Percentiles rank a stretch among this genome's conserved stretches.
Evolutionary conservation across 2,329 filamentous ascomycete species (phyloP).

Genomic region (Zasmidium cellare): DNA sequence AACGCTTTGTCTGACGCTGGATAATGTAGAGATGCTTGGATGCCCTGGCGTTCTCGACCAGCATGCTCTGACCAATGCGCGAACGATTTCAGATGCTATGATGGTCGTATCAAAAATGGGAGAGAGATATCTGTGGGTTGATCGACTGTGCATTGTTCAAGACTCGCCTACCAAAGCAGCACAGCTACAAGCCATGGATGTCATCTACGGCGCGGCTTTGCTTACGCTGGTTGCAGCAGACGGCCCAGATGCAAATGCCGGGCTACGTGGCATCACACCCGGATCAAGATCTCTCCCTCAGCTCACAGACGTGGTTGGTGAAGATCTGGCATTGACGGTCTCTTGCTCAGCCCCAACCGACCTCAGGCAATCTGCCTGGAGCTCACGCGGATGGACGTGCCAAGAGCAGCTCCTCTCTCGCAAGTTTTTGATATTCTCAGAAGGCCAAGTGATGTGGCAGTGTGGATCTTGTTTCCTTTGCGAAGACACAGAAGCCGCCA

Average conservation of each 20-base stretch:
- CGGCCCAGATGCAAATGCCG: background rate
- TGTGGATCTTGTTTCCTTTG: background rate
- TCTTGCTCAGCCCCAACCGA: background rate
- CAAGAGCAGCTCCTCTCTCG: background rate
- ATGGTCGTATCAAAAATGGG: background rate
- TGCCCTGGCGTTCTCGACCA: background rate
- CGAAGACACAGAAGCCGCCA: background rate
- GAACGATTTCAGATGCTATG: background rate
- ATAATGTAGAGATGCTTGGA: background rate
- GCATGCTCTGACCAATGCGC: background rate
- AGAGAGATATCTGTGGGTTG: background rate
- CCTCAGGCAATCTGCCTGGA: background rate
- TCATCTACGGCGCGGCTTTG: background rate
- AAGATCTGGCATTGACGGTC: background rate
- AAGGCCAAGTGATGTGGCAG: background rate
- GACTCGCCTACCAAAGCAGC: background rate
- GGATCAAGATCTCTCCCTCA: background rate
- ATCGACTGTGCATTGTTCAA: background rate
- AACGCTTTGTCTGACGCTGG: background rate
- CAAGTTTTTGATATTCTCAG: background rate
- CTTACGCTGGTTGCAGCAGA: background rate
- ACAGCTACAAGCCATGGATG: background rate
- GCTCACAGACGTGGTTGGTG: background rate
- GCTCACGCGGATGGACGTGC: background rate
- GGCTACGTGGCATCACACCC: background rate